A percentile compares a stretch with the other conserved stretches of the same genome.
These are phyloP conservation scores for Halophytophthora polymorphica DNA, from an alignment of 352 stramenopile genomes.

Conservation along the genomic window DNA sequence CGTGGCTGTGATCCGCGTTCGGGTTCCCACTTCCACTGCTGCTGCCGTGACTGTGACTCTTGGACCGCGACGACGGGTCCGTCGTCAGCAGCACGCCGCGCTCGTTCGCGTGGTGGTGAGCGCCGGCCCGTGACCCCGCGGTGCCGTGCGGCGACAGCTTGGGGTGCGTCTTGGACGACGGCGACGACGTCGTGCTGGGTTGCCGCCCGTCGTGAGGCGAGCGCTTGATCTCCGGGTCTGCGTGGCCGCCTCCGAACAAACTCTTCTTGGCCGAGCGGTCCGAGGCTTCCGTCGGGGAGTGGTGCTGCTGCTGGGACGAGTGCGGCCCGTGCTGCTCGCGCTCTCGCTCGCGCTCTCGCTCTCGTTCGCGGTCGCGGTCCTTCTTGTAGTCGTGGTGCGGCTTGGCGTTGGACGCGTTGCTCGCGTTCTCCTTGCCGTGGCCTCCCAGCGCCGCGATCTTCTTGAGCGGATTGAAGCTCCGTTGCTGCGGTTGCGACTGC, in stretches of 20 bases:
- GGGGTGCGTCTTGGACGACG: constrained; percentile 12
- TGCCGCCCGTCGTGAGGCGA: constrained; percentile 26
- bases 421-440: constrained; percentile 43
- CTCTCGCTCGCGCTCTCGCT: constrained; percentile 7
- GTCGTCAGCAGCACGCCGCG: constrained; percentile 18
- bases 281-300: constrained; percentile 11
- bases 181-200: constrained; percentile 10
- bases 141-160: constrained; percentile 18
- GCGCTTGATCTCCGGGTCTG: constrained; percentile 42
- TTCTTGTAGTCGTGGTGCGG: constrained; percentile 27
- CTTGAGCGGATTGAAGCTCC: constrained; percentile 60
- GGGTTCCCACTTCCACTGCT: not conserved
- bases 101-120: constrained; percentile 12
- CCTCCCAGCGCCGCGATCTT: constrained; percentile 50
- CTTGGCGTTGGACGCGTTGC: constrained; percentile 32
- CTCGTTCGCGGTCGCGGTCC: constrained; percentile 11
- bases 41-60: constrained; percentile 15
- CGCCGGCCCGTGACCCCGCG: constrained; percentile 1
- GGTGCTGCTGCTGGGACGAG: constrained; percentile 19
- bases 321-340: constrained; percentile 21
- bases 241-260: constrained; percentile 8
- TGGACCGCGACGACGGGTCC: constrained; percentile 18
- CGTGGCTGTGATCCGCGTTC: constrained; percentile 5
- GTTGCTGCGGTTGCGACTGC: constrained; percentile 23
- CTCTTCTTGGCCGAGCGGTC: constrained; percentile 18